Evolutionary conservation across 2,329 filamentous ascomycete species (phyloP), one percentile per base, ranked within the genome.

Genomic region (Colletotrichum falcatum): DNA sequence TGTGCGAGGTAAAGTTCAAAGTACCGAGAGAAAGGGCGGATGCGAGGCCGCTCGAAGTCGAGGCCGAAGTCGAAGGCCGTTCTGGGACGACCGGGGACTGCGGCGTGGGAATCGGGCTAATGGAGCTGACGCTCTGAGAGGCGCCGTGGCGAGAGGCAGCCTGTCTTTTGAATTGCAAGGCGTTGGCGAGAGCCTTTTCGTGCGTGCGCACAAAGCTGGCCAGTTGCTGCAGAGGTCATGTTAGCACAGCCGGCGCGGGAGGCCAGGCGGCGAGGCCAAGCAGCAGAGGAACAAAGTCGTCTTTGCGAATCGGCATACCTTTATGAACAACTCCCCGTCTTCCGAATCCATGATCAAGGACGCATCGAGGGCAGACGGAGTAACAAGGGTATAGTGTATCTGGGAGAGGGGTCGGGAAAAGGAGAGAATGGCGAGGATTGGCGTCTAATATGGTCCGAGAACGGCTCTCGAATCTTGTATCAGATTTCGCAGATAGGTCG

Each of bases 121-220:
- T 86, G 78, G 88, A 86, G 70, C 88, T 89, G 61, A 90, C 86
- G 78, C 88, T 91, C 76, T 91, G 89, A 16, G 91, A 90, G 66
- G 89, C 83, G 74, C 88, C 89, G 89, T 95, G 90, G 76, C 91
- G 92, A 73, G 89, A 85, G 49, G 86, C 84, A 73, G 89, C 88
- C 77, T 93, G 91, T 76, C 93, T 90, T 80, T 92, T 91, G 76
- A 97, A 87, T 81, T 98, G 95, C 73, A 98, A 86, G 76, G 95
- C 95, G 84, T 98, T 98, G 79, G 96, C 96, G 73, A 99, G 89
- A 46, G 95, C 95, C 84, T 97, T 97, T 83, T 99, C 96, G 85
- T 99, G 94, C 66, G 94, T 97, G 73, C 95, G 94, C 83, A 99
- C 94, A 83, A 97, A 98, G 83, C 92, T 92, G 79, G 95, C 95